Evolutionary conservation across 106 monocot species (phyloP), one percentile per base, ranked within the genome.

Genomic region (Acorus gramineus): DNA sequence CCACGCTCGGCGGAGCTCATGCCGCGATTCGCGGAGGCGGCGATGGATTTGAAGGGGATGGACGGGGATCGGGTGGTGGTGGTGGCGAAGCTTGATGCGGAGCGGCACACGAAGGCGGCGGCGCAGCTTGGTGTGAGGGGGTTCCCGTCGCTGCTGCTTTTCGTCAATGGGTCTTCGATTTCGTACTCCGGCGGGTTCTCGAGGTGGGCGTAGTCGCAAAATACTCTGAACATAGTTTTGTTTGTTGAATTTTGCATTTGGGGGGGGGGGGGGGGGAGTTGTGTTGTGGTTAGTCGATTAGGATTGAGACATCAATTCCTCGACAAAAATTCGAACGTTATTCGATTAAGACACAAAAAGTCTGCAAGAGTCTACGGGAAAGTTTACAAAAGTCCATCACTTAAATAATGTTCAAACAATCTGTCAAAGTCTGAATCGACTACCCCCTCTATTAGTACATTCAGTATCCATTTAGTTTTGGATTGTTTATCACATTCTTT

Each of bases 31-130:
- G 88, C 85, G 7, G 85, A 89, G 79, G 92, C 98, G 6, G 87
- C 92, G 2, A 69, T 65, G 66, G 60, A 49, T 42, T 73, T 98
- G 42, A 81, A 69, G 57, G 88, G 78, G 71, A 79, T 81, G 80
- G 84, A 84, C 2, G 80, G 85, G 28, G 28, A 28, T 28, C 28
- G 28, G 65, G 10, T 46, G 46, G 59, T 98, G n/a, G 56, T 86
- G 56, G 57, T 86, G 80, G 92, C 92, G 42, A 98, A 98, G 80
- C 68, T 98, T 7, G 98, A 98, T 56, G 85, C 81, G 9, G 98
- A 98, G 68, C 68, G 98, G 50, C 58, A 88, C 70, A 53, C 66
- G 7, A 98, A 89, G 75, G 92, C 83, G 0, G 98, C 98, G 10
- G 57, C 68, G 11, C 11, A 49, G 47, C 68, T 92, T 14, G 88